Evolutionary conservation across 1,284 basidiomycete species (phyloP).

Genomic region (Sporisorium graminicola): DNA sequence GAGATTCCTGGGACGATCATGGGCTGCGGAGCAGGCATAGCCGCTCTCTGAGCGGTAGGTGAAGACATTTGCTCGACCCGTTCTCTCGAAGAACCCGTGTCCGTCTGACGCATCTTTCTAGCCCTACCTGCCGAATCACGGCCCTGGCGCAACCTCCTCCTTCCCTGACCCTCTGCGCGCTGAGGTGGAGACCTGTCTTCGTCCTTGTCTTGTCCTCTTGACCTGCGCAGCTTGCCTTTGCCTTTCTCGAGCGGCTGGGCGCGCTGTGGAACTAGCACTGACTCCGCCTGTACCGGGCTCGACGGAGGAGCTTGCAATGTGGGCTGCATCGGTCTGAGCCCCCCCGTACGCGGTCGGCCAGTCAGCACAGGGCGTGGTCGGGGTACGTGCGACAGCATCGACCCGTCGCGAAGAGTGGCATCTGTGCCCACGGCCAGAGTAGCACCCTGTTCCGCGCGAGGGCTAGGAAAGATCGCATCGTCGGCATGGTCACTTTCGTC

Average conservation of each 20-base stretch:
- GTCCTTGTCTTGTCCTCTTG: background rate
- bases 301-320: background rate
- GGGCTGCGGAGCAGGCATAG: background rate
- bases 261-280: background rate
- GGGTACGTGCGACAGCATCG: background rate
- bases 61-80: background rate
- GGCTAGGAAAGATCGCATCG: background rate
- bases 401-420: background rate
- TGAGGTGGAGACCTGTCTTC: background rate
- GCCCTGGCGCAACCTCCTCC: background rate
- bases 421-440: background rate
- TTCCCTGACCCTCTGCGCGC: background rate
- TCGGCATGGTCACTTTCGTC: background rate
- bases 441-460: background rate
- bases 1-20: background rate
- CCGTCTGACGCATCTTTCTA: background rate
- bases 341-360: background rate
- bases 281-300: background rate
- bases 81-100: background rate
- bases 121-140: background rate
- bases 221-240: conserved; percentile 1
- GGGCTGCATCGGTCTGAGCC: background rate
- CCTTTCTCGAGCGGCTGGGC: background rate
- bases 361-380: background rate
- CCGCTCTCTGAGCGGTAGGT: background rate